A percentile compares a stretch with the other conserved stretches of the same genome.
phyloP scores from a whole-genome alignment of 305 asterid species.

The Rubia occidens region DNA sequence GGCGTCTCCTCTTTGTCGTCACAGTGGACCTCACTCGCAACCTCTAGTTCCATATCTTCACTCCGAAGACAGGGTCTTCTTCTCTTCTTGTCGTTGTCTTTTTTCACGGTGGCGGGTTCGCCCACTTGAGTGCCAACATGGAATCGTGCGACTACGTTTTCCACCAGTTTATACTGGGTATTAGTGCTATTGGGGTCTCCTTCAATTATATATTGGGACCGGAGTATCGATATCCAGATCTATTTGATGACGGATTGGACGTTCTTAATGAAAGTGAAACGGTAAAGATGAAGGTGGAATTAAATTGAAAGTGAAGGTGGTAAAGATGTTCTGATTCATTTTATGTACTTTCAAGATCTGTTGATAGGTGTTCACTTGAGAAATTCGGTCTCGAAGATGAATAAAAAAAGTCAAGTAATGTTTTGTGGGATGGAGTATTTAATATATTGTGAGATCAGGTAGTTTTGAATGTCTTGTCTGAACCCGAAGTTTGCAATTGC shows the following conservation, averaged over 20 bases:
- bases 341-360: too few species aligned
- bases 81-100: constrained; percentile 51
- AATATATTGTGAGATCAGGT: too few species aligned
- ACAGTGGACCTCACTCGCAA: constrained; percentile 44
- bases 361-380: too few species aligned
- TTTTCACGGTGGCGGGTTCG: constrained; percentile 85
- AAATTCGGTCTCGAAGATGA: too few species aligned
- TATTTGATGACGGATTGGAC: constrained; percentile 66
- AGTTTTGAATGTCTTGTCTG: too few species aligned
- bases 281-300: too few species aligned
- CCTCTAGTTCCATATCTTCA: constrained; percentile 70
- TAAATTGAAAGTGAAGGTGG: too few species aligned
- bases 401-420: too few species aligned
- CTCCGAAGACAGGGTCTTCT: constrained; percentile 25
- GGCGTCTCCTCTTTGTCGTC: constrained; percentile 52
- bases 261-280: constrained; percentile 21
- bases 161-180: constrained; percentile 46
- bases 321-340: too few species aligned
- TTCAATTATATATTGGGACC: constrained; percentile 66
- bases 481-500: too few species aligned
- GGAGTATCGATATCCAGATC: constrained; percentile 64
- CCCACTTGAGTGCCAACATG: constrained; percentile 40
- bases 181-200: constrained; percentile 53
- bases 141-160: constrained; percentile 48
- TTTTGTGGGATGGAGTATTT: too few species aligned